These are phyloP conservation scores for Tetrahymena elliotti DNA, from an alignment of 73 alveolate genomes.

Conservation along the genomic window DNA sequence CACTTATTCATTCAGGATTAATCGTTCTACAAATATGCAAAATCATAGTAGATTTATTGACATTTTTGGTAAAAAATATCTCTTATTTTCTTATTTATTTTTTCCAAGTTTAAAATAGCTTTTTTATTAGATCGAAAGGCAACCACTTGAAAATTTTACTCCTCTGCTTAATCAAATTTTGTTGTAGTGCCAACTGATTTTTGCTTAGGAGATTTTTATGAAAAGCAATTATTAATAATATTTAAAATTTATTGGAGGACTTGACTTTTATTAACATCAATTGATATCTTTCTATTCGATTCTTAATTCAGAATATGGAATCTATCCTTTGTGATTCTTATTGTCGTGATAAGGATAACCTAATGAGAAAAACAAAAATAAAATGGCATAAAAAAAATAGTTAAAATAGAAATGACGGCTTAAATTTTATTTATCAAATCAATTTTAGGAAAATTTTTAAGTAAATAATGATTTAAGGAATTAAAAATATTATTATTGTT, in stretches of 20 bases:
- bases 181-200: background rate
- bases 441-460: background rate
- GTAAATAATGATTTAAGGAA: background rate
- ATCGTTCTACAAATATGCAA: background rate
- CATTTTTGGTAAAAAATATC: background rate
- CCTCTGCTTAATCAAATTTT: background rate
- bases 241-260: background rate
- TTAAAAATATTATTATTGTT: background rate
- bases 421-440: background rate
- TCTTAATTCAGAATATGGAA: background rate
- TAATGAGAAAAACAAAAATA: too few species aligned
- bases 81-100: too few species aligned
- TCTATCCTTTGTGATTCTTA: background rate
- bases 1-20: too few species aligned
- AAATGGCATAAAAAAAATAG: background rate
- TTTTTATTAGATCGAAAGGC: background rate
- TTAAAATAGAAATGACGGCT: background rate
- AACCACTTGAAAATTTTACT: background rate
- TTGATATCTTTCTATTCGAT: background rate
- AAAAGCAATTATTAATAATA: too few species aligned
- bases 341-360: background rate
- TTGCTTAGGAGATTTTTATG: background rate
- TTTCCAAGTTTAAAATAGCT: background rate
- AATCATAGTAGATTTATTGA: background rate
- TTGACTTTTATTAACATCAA: background rate